Evolutionary conservation across 805 yeast genomes (phyloP).

Genomic region (Cyberlindnera bimundalis): DNA sequence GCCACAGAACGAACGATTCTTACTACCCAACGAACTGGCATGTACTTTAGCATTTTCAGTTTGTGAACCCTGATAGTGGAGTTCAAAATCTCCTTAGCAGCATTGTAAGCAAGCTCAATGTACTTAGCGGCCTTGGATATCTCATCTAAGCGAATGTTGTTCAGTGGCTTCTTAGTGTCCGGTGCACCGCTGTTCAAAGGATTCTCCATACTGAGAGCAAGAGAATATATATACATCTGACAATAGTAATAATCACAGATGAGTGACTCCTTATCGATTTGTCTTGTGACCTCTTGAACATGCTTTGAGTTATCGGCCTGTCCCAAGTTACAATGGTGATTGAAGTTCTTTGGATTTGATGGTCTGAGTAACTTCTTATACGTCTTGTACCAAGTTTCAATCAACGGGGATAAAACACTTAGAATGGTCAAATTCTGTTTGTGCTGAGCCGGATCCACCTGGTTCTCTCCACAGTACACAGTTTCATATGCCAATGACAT

Average conservation of each 20-base stretch:
- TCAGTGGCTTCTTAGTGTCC: slow-evolving; percentile 23
- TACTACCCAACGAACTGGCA: slow-evolving; percentile 93
- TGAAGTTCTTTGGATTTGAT: slow-evolving; percentile 38
- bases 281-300: slow-evolving; percentile 30
- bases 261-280: slow-evolving; percentile 63
- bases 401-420: slow-evolving; percentile 68
- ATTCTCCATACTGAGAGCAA: slow-evolving; percentile 61
- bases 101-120: slow-evolving; percentile 74
- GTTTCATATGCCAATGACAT: slow-evolving; percentile 82
- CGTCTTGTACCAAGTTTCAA: slow-evolving; percentile 73
- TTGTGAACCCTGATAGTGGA: slow-evolving; percentile 69
- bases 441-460: slow-evolving; percentile 46
- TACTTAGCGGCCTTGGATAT: slow-evolving; percentile 69
- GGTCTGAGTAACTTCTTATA: slow-evolving; percentile 55
- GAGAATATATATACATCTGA: slow-evolving; percentile 76
- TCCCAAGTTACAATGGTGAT: slow-evolving; percentile 28
- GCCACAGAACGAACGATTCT: slow-evolving; percentile 86
- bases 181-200: slow-evolving; percentile 18
- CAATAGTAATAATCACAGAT: slow-evolving; percentile 84
- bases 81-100: slow-evolving; percentile 76
- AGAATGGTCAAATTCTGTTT: slow-evolving; percentile 69
- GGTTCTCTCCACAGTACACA: slow-evolving; percentile 65
- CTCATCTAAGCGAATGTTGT: slow-evolving; percentile 57
- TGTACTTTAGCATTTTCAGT: slow-evolving; percentile 59
- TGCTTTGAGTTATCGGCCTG: slow-evolving; percentile 30